Conservation (phyloP, 768 basidiomycete genomes). For the Gautieria morchelliformis region DNA sequence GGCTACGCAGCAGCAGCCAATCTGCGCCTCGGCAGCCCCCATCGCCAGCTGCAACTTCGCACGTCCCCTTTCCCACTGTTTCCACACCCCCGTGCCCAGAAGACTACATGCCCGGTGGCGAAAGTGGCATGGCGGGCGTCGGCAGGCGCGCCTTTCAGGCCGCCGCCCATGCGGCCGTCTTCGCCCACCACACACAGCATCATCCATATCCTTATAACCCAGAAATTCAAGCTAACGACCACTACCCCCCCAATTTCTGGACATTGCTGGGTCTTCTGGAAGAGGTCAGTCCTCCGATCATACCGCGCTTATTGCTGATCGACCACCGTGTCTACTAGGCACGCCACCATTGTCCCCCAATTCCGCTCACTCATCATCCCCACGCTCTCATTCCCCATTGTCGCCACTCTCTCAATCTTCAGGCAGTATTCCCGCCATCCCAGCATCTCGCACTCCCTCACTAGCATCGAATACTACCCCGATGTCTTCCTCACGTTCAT, state of each 20-base stretch:
- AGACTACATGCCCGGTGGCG: slow-evolving; percentile 13
- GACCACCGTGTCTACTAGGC: background rate
- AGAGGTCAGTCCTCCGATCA: slow-evolving; percentile 9
- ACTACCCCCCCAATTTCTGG: slow-evolving; percentile 35
- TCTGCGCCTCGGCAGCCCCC: slow-evolving; percentile 15
- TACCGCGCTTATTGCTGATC: background rate
- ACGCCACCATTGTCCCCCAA: slow-evolving; percentile 36
- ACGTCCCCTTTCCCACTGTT: slow-evolving; percentile 9
- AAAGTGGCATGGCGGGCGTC: slow-evolving; percentile 71
- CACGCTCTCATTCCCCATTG: slow-evolving; percentile 21
- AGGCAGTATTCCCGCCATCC: slow-evolving; percentile 4
- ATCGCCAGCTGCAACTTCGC: slow-evolving; percentile 13
- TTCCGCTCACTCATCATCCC: slow-evolving; percentile 29
- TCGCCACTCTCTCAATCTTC: slow-evolving; percentile 16
- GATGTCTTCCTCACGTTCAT: slow-evolving; percentile 24
- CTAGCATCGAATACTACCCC: slow-evolving; percentile 17
- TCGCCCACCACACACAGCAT: slow-evolving; percentile 17
- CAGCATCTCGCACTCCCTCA: slow-evolving; percentile 15
- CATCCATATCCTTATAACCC: slow-evolving; percentile 3
- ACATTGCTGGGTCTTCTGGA: slow-evolving; percentile 31
- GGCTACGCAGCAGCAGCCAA: slow-evolving; percentile 41
- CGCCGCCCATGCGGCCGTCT: slow-evolving; percentile 56
- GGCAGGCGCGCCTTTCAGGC: slow-evolving; percentile 77
- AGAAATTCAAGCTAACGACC: slow-evolving; percentile 18
- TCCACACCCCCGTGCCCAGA: background rate